Evolutionary conservation across 345 rosid species (phyloP), one percentile per base, ranked within the genome.

Genomic region (Hypericum perforatum): DNA sequence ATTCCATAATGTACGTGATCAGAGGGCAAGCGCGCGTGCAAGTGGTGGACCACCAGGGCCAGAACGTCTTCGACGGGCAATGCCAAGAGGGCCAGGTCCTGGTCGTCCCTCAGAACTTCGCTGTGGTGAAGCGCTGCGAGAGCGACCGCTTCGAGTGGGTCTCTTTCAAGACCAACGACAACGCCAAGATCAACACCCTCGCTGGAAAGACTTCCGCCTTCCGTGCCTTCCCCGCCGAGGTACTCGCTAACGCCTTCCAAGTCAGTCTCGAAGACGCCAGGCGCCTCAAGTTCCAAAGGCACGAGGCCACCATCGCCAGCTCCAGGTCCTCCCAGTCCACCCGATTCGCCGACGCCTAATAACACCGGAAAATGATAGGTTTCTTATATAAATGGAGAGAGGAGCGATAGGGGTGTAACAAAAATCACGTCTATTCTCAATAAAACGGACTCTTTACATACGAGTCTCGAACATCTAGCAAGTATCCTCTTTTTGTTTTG

Each of bases 341-440:
- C 54, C 60, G 67, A 72, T 74, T 74, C 16, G 78, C 71, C 11
- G 86, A 69, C n/a, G 89, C 84, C 39, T 79, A 45, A 67, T 22
- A 22, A 22, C 32, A 22, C 32, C 2, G 32, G 32, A 22, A 22
- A 22, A n/a, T n/a, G n/a, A n/a, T n/a, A n/a, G n/a, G n/a, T n/a
- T n/a, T n/a, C n/a, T n/a, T n/a, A n/a, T n/a, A n/a, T n/a, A n/a
- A n/a, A n/a, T n/a, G n/a, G n/a, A n/a, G n/a, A n/a, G n/a, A n/a
- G n/a, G n/a, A n/a, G n/a, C n/a, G n/a, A n/a, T n/a, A n/a, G n/a
- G n/a, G n/a, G n/a, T n/a, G n/a, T n/a, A n/a, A n/a, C n/a, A n/a
- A n/a, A n/a, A n/a, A n/a, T n/a, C n/a, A n/a, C n/a, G n/a, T n/a
- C n/a, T n/a, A n/a, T n/a, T n/a, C n/a, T n/a, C n/a, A n/a, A 22